phyloP scores from a whole-genome alignment of 192 early-diverging fungal genomes.

The Backusella morwellensis region DNA sequence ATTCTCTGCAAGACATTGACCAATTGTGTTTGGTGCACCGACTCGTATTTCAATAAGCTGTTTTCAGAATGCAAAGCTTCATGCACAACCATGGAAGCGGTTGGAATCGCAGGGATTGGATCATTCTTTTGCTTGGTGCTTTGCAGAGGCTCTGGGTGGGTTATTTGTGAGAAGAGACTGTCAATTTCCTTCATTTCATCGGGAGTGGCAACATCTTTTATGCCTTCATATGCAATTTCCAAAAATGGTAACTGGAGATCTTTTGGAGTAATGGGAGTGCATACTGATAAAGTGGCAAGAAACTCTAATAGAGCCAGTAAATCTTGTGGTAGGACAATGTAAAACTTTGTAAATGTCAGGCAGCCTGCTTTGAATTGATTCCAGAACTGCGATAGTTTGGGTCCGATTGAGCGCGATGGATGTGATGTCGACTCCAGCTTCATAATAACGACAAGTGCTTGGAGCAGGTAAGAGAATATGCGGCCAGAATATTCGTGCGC shows the following conservation, averaged over 20 bases:
- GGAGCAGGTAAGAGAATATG: background rate
- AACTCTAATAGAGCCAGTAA: background rate
- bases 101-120: background rate
- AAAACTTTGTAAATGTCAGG: background rate
- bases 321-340: background rate
- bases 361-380: background rate
- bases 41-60: background rate
- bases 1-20: background rate
- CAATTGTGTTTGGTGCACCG: background rate
- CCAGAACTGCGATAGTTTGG: background rate
- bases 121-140: background rate
- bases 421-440: background rate
- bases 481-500: background rate
- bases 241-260: background rate
- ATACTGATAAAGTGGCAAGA: background rate
- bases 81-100: background rate
- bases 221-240: background rate
- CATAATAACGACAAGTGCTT: background rate
- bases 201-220: background rate
- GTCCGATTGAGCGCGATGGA: background rate
- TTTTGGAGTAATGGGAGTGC: background rate
- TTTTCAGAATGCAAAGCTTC: background rate
- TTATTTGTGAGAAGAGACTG: background rate
- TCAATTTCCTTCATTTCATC: background rate
- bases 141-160: no score